Evolutionary conservation across 2,329 filamentous ascomycete species (phyloP).

Genomic region (Rutstroemia sp.): DNA sequence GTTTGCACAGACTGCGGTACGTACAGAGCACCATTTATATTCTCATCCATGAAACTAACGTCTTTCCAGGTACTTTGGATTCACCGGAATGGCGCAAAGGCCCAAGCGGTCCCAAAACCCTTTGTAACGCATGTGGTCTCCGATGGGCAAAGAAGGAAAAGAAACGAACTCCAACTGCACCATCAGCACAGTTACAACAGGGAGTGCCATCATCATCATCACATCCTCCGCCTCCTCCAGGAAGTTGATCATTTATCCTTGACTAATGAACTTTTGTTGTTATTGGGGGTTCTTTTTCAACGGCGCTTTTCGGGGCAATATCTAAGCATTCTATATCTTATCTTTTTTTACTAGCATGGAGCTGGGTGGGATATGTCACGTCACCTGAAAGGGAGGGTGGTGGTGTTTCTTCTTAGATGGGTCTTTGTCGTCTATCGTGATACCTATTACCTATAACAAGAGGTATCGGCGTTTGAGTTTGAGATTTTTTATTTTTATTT

Average conservation of each 20-base stretch:
- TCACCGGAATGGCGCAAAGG: conserved; percentile 96
- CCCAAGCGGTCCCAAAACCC: conserved; percentile 82
- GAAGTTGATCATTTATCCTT: neutral
- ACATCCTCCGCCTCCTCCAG: neutral
- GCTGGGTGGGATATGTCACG: neutral
- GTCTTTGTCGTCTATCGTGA: neutral
- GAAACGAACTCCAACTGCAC: conserved; percentile 16
- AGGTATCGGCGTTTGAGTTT: neutral
- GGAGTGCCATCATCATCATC: neutral
- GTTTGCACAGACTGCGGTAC: conserved; percentile 88
- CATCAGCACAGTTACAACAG: neutral
- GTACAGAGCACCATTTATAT: conserved; percentile 23
- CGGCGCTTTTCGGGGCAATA: neutral
- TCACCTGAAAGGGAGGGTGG: neutral
- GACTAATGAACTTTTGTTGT: neutral
- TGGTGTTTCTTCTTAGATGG: neutral
- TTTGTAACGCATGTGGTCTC: conserved; percentile 89
- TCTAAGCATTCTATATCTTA: too few species aligned
- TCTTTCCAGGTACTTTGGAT: conserved; percentile 61
- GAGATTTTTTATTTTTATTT: neutral
- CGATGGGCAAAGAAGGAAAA: conserved; percentile 77
- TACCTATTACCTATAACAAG: neutral
- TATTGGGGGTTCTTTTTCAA: neutral
- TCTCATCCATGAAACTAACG: conserved; percentile 3
- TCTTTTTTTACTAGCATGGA: neutral